A percentile compares a stretch with the other conserved stretches of the same genome.
phyloP scores from a whole-genome alignment of 305 asterid genomes.

The Solanum hybrid region DNA sequence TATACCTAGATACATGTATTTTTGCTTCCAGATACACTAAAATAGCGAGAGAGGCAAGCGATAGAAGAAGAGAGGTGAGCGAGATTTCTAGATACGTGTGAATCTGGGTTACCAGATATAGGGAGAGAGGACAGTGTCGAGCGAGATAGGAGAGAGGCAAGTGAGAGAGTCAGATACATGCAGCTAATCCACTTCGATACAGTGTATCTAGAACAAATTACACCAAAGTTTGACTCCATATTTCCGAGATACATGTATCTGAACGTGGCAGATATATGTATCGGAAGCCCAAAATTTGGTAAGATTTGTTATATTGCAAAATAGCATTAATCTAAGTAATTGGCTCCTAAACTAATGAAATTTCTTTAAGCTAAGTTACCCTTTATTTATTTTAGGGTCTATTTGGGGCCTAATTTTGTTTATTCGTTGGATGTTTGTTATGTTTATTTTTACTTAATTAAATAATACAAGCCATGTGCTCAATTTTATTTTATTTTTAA shows the following conservation, averaged over 20 bases:
- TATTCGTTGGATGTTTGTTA: background rate
- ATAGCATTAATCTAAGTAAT: background rate
- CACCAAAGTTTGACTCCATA: no score
- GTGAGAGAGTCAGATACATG: background rate
- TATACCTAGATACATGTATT: no score
- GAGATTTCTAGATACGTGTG: background rate
- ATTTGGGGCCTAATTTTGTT: background rate
- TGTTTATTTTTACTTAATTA: no score
- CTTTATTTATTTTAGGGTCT: background rate
- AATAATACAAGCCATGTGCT: no score
- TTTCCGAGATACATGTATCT: background rate
- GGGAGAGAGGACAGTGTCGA: background rate
- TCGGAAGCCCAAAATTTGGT: no score
- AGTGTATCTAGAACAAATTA: no score
- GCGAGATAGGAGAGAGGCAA: background rate
- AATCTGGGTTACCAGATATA: no score
- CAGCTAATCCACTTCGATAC: background rate
- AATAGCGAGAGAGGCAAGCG: background rate
- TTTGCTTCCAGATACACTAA: background rate
- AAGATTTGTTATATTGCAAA: no score
- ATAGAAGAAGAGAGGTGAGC: no score
- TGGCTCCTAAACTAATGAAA: background rate
- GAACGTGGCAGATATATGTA: accelerated
- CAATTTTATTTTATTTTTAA: no score
- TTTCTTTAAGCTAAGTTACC: background rate